phyloP scores from a whole-genome alignment of 352 stramenopile genomes.

The Phytopythium delawarense region DNA sequence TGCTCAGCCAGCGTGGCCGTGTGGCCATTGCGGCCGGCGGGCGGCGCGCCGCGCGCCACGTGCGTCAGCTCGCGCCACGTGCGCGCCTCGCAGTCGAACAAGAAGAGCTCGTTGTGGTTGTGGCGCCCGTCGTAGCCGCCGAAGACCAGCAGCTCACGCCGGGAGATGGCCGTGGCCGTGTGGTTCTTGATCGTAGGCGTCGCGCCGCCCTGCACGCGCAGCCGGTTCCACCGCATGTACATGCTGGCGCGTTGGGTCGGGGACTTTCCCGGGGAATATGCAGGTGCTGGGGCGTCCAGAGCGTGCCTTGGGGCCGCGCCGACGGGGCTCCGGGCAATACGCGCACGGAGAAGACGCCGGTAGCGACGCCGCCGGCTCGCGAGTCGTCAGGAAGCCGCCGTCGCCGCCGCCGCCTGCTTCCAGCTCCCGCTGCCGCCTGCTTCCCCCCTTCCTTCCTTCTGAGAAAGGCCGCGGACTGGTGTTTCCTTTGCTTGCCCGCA shows the following conservation, averaged over 20 bases:
- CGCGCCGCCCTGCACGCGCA: slow-evolving; percentile 28
- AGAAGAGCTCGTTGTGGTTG: slow-evolving; percentile 93
- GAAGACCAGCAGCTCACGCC: slow-evolving; percentile 78
- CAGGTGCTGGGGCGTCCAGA: too few relatives aligned
- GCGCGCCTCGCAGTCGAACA: slow-evolving; percentile 80
- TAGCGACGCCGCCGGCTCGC: too few relatives aligned
- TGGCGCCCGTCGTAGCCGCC: slow-evolving; percentile 93
- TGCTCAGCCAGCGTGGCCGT: slow-evolving; percentile 90
- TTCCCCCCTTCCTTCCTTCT: too few relatives aligned
- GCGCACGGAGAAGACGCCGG: too few relatives aligned
- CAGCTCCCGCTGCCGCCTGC: too few relatives aligned
- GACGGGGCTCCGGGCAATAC: too few relatives aligned
- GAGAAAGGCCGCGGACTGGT: too few relatives aligned
- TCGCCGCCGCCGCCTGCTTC: too few relatives aligned
- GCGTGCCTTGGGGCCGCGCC: too few relatives aligned
- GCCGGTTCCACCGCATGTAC: slow-evolving; percentile 65
- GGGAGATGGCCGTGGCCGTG: slow-evolving; percentile 61
- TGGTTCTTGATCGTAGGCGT: slow-evolving; percentile 87
- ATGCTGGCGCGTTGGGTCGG: slow-evolving; percentile 13
- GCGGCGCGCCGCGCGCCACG: slow-evolving; percentile 41
- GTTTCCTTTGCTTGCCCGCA: too few relatives aligned
- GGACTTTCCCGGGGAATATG: background rate
- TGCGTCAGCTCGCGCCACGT: slow-evolving; percentile 56
- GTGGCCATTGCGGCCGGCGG: slow-evolving; percentile 92
- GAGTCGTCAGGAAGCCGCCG: too few relatives aligned